Conservation (phyloP, 306 rosid species). For the Aeschynomene evenia region DNA sequence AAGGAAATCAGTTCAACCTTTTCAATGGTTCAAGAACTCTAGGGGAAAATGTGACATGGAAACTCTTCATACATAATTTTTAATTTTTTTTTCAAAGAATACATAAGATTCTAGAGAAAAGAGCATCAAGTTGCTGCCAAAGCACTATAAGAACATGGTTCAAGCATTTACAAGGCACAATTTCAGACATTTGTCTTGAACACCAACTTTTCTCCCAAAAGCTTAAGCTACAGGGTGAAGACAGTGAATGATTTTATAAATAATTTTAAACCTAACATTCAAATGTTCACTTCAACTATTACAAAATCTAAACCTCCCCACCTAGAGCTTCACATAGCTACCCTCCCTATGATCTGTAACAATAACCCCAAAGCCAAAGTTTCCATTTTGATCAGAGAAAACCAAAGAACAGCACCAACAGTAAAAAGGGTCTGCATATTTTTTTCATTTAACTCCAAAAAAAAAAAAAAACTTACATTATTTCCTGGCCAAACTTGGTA, state of each 20-base stretch:
- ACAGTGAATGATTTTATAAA: too few species aligned
- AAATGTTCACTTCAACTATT: neutral
- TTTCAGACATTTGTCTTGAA: too few species aligned
- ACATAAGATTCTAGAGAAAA: too few species aligned
- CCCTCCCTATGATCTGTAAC: neutral
- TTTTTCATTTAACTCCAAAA: neutral
- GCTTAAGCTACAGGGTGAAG: too few species aligned
- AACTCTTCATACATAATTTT: neutral
- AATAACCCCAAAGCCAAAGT: neutral
- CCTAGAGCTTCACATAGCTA: neutral
- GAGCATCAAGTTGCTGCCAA: too few species aligned
- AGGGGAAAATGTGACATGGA: neutral
- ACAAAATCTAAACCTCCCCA: neutral
- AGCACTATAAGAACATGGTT: too few species aligned
- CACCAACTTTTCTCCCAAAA: neutral
- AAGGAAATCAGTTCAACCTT: neutral
- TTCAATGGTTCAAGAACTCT: neutral
- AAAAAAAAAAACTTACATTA: conserved; percentile 41
- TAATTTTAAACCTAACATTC: too few species aligned
- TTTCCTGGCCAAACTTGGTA: conserved; percentile 80
- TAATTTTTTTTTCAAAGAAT: too few species aligned
- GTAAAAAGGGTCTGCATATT: neutral
- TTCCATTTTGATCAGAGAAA: neutral
- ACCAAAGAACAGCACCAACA: neutral
- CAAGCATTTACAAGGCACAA: too few species aligned